Conservation (phyloP, 441 rosid species). For the Theobroma grandiflorum region DNA sequence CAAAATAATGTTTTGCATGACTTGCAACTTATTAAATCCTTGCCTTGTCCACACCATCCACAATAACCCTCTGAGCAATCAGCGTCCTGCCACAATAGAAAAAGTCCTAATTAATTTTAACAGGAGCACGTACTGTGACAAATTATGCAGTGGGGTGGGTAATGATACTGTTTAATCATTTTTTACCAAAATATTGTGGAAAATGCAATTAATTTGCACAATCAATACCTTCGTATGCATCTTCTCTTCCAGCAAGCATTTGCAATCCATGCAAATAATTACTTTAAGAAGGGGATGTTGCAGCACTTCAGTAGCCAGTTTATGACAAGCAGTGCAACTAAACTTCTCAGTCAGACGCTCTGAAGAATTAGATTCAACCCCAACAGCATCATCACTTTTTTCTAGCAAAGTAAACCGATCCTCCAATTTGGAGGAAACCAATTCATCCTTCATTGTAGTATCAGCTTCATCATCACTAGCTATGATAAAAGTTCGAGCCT, state of each 20-base stretch:
- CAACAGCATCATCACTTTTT: slow-evolving; percentile 29
- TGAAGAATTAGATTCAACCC: slow-evolving; percentile 41
- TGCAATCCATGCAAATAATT: slow-evolving; percentile 91
- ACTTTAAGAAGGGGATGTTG: slow-evolving; percentile 89
- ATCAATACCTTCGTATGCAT: slow-evolving; percentile 68
- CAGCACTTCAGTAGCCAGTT: slow-evolving; percentile 69
- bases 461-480: slow-evolving; percentile 60
- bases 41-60: slow-evolving; percentile 89
- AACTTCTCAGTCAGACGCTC: slow-evolving; percentile 49
- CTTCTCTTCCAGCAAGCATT: slow-evolving; percentile 73
- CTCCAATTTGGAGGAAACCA: slow-evolving; percentile 34
- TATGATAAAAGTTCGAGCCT: slow-evolving; percentile 44
- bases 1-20: slow-evolving; percentile 88
- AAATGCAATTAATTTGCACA: slow-evolving; percentile 15
- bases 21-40: slow-evolving; percentile 78
- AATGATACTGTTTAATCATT: background rate
- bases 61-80: slow-evolving; percentile 80
- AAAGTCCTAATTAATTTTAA: slow-evolving; percentile 1
- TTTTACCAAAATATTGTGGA: slow-evolving; percentile 2
- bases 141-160: background rate
- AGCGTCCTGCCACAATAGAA: slow-evolving; percentile 56
- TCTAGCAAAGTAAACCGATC: slow-evolving; percentile 41
- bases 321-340: slow-evolving; percentile 85
- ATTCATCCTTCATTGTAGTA: slow-evolving; percentile 39
- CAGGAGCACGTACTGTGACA: slow-evolving; percentile 1